A percentile compares a stretch with the other conserved stretches of the same genome.
phyloP scores from a whole-genome alignment of 192 early-diverging fungal species.

The Coemansia sp. region DNA sequence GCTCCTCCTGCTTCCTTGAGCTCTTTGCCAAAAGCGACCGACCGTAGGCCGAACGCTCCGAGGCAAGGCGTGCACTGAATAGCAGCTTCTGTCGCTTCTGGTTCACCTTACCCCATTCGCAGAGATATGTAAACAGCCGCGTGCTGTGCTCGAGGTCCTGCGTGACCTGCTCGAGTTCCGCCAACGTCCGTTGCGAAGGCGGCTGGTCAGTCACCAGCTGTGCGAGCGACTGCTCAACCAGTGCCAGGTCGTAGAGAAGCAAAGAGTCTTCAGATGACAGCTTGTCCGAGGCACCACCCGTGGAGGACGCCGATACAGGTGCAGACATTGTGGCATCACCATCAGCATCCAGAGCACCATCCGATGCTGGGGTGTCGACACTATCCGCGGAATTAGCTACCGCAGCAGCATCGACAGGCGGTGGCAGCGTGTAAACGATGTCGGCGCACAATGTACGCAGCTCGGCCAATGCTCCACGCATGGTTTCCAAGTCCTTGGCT shows the following conservation, averaged over 20 bases:
- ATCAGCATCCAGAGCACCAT: not conserved
- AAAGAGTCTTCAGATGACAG: slow-evolving; percentile 53
- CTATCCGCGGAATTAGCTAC: not conserved
- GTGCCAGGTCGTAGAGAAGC: slow-evolving; percentile 65
- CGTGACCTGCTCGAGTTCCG: slow-evolving; percentile 56
- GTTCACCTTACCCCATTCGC: slow-evolving; percentile 34
- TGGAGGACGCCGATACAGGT: not conserved
- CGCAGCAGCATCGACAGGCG: not conserved
- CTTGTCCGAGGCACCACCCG: not conserved
- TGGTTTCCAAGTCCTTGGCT: slow-evolving; percentile 58
- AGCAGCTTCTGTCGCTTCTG: slow-evolving; percentile 46
- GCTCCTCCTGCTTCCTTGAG: slow-evolving; percentile 55
- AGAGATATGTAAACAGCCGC: slow-evolving; percentile 21
- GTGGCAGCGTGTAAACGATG: slow-evolving; percentile 14
- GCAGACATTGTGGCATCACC: slow-evolving; percentile 1
- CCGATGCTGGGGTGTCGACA: not conserved
- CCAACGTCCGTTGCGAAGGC: slow-evolving; percentile 57
- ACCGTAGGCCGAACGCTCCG: slow-evolving; percentile 60
- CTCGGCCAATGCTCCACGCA: slow-evolving; percentile 56
- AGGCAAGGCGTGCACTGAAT: slow-evolving; percentile 62
- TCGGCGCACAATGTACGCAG: slow-evolving; percentile 23
- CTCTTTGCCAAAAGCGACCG: slow-evolving; percentile 57
- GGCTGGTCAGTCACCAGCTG: slow-evolving; percentile 73
- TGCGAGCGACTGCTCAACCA: slow-evolving; percentile 81
- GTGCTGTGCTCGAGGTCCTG: slow-evolving; percentile 54